These are phyloP conservation scores for Dovyalis caffra DNA, from an alignment of 345 rosid species.

Conservation along the genomic window DNA sequence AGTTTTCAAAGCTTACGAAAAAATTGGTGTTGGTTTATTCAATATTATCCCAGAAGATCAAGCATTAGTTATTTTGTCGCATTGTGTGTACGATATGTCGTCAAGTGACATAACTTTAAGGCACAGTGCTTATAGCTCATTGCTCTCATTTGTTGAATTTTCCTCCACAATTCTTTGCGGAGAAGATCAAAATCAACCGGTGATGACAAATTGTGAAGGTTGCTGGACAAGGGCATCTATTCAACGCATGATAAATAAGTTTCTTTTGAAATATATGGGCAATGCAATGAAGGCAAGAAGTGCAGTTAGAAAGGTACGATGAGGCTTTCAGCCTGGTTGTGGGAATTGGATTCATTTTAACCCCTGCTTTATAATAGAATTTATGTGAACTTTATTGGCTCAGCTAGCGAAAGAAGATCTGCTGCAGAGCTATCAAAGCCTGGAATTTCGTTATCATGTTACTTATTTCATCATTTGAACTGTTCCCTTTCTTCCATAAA, in stretches of 20 bases:
- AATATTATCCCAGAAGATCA: slow-evolving; percentile 50
- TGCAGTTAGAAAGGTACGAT: slow-evolving; percentile 59
- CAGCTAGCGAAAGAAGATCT: neutral
- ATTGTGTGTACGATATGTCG: slow-evolving; percentile 68
- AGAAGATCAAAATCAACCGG: slow-evolving; percentile 36
- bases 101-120: slow-evolving; percentile 70
- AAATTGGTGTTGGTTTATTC: slow-evolving; percentile 54
- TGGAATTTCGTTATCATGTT: neutral
- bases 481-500: neutral
- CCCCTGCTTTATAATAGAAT: neutral
- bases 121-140: slow-evolving; percentile 65
- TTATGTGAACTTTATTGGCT: neutral
- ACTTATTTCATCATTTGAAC: neutral
- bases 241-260: slow-evolving; percentile 49
- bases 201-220: slow-evolving; percentile 31
- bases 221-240: slow-evolving; percentile 58
- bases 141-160: slow-evolving; percentile 75
- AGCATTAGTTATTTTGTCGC: slow-evolving; percentile 66
- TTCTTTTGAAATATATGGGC: slow-evolving; percentile 68
- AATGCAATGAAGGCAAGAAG: slow-evolving; percentile 58
- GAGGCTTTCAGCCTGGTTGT: neutral
- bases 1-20: slow-evolving; percentile 61
- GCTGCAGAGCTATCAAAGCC: neutral
- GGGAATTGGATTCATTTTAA: slow-evolving; percentile 1
- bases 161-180: slow-evolving; percentile 44